Base-by-base conservation (phyloP, 306 rosid species). In the Sphenostylis stenocarpa region DNA sequence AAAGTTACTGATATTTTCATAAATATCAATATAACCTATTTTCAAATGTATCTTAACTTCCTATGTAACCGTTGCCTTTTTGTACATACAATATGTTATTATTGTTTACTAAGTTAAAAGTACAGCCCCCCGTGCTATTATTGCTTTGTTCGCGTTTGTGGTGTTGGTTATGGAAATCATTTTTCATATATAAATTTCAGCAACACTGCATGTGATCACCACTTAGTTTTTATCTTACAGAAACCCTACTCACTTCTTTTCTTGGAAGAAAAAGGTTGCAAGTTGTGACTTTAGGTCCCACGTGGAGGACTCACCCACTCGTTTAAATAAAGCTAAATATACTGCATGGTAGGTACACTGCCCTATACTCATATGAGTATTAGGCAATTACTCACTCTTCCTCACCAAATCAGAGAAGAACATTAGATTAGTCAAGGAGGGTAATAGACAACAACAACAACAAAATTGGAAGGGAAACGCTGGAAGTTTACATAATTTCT, bases 191-290 rank as follows among this genome's bases (percentile, higher is more conserved):
- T 0, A 33, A 70, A 19, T 19, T 70, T 70, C 23, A 21, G 17
- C 52, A n/a, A 69, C 28, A 45, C 8, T 8, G n/a, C 69, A 73
- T 43, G 69, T 73, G 67, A 73, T 57, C 9, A 11, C 28, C 69
- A 41, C 19, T 73, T 23, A 5, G 56, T 15, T 45, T 29, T 43
- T 28, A 72, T 56, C 17, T 23, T 7, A 39, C 48, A 4, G 28
- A 36, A 23, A 17, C 56, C 47, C 28, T 55, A 39, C 53, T 38
- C 36, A 10, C 36, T n/a, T 39, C 14, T 41, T 67, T 39, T 67
- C 2, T 67, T 24, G 21, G 36, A 19, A 4, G 68, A 17, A 41
- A 33, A 14, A 62, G 28, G 28, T 2, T 17, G 8, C 68, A 34
- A 34, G 21, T 39, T 17, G 31, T 2, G 29, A 33, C 36, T 6